These are phyloP conservation scores for Coprinopsis marcescibilis DNA, from an alignment of 768 basidiomycete genomes.

Conservation along the genomic window DNA sequence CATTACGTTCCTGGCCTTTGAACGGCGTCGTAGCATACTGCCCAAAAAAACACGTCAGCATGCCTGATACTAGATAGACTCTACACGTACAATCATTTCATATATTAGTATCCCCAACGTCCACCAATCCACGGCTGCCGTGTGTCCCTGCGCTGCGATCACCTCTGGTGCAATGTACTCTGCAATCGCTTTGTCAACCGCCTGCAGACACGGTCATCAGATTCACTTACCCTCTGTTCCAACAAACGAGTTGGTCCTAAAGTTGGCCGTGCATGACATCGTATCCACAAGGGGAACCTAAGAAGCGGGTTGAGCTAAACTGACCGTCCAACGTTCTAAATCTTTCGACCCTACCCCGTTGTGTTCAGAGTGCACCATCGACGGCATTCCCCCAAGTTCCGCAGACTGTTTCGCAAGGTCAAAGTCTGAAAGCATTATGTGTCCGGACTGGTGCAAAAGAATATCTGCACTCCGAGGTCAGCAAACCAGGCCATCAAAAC, in stretches of 20 bases:
- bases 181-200: constrained; percentile 29
- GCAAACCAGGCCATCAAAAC: constrained; percentile 8
- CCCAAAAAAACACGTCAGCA: constrained; percentile 22
- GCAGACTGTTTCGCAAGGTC: constrained; percentile 95
- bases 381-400: constrained; percentile 80
- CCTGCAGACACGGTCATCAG: constrained; percentile 16
- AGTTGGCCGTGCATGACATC: constrained; percentile 94
- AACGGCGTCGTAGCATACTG: constrained; percentile 99
- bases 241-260: constrained; percentile 98
- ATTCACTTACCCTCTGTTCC: constrained; percentile 84
- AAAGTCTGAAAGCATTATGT: constrained; percentile 99
- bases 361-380: constrained; percentile 79
- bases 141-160: constrained; percentile 93
- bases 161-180: constrained; percentile 99
- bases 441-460: constrained; percentile 92
- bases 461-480: constrained; percentile 60
- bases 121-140: constrained; percentile 99
- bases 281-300: constrained; percentile 94
- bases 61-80: constrained; percentile 32
- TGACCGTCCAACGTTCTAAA: background rate
- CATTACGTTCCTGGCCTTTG: constrained; percentile 91
- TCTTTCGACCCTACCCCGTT: constrained; percentile 66
- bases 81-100: constrained; percentile 91
- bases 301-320: constrained; percentile 9
- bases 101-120: constrained; percentile 97